Base-by-base conservation (phyloP, 495 filamentous ascomycete species). In the Penicillium tannophilum region DNA sequence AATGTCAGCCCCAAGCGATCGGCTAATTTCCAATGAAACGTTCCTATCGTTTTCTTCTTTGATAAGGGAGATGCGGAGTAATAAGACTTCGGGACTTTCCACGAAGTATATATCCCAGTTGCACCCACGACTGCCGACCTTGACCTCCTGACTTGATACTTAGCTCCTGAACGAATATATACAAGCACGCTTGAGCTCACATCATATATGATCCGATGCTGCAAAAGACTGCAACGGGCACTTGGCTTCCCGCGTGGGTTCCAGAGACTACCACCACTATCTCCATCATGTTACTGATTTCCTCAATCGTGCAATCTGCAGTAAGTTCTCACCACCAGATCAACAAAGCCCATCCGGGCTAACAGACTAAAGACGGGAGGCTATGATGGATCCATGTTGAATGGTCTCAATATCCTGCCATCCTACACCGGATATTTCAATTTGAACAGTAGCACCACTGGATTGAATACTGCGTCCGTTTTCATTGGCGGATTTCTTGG, bases 231-330 rank as follows among this genome's bases (percentile, higher is more conserved):
- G 43, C 52, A 9, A 81, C 78, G 5, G 78, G 78, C 10, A 82
- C 77, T 28, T 82, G 79, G 79, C 66, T 82, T 45, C 77, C 78
- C n/a, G 77, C 78, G n/a, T 79, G 74, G 71, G 77, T 81, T 35
- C 79, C 79, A 10, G 64, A 79, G 58, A 77, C 74, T 10, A 76
- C 77, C 3, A n/a, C 65, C 28, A 69, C 65, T 6, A 46, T 82
- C 4, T 74, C 75, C 0, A 44, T 76, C 16, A 58, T 81, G 41
- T 65, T 82, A 43, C 56, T 82, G 16, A 45, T 79, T 35, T 81
- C 75, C 55, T 80, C 78, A 19, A 72, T 75, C 39, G 78, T 81
- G 17, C 78, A 81, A 55, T 81, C 78, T 6, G 64, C 72, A 5
- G 76, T 79, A 59, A 56, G 69, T 58, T 8, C 14, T 31, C 7